phyloP scores from a whole-genome alignment of 768 basidiomycete species.

The Serendipita sp. region DNA sequence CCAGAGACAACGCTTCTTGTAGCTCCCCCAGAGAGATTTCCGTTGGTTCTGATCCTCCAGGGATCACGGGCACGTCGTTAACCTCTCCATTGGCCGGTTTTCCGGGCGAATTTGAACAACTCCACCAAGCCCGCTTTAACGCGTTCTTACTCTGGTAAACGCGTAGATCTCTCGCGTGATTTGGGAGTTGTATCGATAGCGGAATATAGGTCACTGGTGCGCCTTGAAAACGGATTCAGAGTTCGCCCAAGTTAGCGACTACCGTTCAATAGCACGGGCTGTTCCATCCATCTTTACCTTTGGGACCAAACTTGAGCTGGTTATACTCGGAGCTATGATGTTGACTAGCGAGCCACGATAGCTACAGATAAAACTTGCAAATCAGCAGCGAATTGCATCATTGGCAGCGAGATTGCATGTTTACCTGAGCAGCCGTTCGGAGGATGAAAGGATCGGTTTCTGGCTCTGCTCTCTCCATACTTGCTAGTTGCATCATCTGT shows the following conservation, averaged over 20 bases:
- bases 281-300: slow-evolving; percentile 20
- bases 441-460: not conserved
- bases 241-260: not conserved
- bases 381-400: not conserved
- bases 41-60: not conserved
- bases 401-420: not conserved
- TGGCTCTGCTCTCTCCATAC: slow-evolving; percentile 3
- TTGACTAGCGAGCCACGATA: slow-evolving; percentile 50
- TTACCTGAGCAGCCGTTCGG: not conserved
- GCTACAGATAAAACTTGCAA: slow-evolving; percentile 19
- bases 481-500: slow-evolving; percentile 2
- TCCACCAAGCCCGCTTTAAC: slow-evolving; percentile 35
- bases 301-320: slow-evolving; percentile 46
- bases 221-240: slow-evolving; percentile 26
- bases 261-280: slow-evolving; percentile 1
- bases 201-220: slow-evolving; percentile 44
- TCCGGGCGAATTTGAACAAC: slow-evolving; percentile 17
- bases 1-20: slow-evolving; percentile 36
- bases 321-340: slow-evolving; percentile 62
- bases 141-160: slow-evolving; percentile 31
- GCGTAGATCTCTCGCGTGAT: slow-evolving; percentile 37
- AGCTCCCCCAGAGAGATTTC: slow-evolving; percentile 17
- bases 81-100: not conserved
- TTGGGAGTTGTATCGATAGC: slow-evolving; percentile 45
- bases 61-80: not conserved